phyloP scores from a whole-genome alignment of 2,329 filamentous ascomycete species.

The Pseudogymnoascus sp. region DNA sequence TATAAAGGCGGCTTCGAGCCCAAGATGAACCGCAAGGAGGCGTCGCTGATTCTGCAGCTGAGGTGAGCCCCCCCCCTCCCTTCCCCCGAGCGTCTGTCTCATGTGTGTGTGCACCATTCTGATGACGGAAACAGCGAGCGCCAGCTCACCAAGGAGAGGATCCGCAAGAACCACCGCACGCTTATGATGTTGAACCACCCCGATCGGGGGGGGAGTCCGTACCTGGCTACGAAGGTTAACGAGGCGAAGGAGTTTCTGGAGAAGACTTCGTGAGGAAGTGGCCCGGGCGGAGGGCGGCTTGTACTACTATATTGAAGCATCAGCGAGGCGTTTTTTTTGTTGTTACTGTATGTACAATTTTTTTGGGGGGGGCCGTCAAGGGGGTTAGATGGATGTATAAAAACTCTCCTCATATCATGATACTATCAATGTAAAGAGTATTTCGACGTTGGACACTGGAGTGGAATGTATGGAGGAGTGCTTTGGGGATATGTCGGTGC shows the following conservation, averaged over 20 bases:
- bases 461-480: too few species aligned
- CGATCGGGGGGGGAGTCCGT: conserved; percentile 92
- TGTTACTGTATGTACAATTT: neutral
- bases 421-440: neutral
- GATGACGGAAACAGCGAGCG: conserved; percentile 56
- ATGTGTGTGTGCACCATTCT: neutral
- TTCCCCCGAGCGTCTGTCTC: neutral
- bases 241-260: conserved; percentile 96
- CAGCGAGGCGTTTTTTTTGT: neutral
- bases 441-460: neutral
- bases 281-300: neutral
- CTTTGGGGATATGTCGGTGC: too few species aligned
- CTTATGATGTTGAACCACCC: conserved; percentile 98
- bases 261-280: conserved; percentile 42
- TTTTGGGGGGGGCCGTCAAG: neutral
- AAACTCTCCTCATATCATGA: neutral
- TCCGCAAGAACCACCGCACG: conserved; percentile 89
- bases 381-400: neutral
- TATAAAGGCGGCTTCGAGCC: conserved; percentile 99
- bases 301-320: conserved; percentile 7
- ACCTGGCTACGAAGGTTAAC: conserved; percentile 95
- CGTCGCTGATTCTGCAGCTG: conserved; percentile 80
- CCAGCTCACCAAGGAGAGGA: conserved; percentile 78
- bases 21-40: conserved; percentile 89
- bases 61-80: conserved; percentile 48